Evolutionary conservation across 1,284 basidiomycete species (phyloP).

Genomic region (Peniophora sp.): DNA sequence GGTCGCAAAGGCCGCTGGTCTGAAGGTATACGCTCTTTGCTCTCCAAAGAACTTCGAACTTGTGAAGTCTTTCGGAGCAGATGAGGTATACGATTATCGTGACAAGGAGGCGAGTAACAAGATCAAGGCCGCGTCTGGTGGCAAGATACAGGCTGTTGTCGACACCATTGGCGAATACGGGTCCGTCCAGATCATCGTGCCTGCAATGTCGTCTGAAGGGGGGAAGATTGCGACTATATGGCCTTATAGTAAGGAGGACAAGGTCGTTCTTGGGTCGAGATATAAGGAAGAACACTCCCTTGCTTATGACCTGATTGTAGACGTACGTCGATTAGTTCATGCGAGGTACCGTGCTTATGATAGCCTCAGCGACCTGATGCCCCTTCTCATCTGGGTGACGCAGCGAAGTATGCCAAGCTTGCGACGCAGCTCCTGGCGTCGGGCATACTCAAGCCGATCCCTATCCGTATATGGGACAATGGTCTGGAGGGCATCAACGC

Average conservation of each 20-base stretch:
- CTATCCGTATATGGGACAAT: neutral
- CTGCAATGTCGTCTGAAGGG: constrained; percentile 4
- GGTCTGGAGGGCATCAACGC: neutral
- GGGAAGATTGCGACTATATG: constrained; percentile 2
- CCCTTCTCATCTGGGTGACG: neutral
- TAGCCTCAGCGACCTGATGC: neutral
- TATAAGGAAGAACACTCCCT: neutral
- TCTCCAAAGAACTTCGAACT: neutral
- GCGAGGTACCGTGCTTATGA: neutral
- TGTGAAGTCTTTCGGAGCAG: neutral
- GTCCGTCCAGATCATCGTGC: constrained; percentile 1
- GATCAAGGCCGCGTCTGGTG: constrained; percentile 5
- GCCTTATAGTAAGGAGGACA: neutral
- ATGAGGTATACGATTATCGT: neutral
- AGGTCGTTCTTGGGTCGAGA: neutral
- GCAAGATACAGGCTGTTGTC: constrained; percentile 4
- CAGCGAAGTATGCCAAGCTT: neutral
- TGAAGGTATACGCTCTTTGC: neutral
- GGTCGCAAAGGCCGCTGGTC: neutral
- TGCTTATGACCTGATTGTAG: constrained; percentile 3
- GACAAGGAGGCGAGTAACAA: constrained; percentile 5
- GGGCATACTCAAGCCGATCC: neutral
- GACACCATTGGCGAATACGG: constrained; percentile 1
- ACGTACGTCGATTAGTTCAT: constrained; percentile 3
- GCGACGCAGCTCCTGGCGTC: constrained; percentile 1